phyloP scores from a whole-genome alignment of 192 early-diverging fungal species.

The Allomyces javanicus region DNA sequence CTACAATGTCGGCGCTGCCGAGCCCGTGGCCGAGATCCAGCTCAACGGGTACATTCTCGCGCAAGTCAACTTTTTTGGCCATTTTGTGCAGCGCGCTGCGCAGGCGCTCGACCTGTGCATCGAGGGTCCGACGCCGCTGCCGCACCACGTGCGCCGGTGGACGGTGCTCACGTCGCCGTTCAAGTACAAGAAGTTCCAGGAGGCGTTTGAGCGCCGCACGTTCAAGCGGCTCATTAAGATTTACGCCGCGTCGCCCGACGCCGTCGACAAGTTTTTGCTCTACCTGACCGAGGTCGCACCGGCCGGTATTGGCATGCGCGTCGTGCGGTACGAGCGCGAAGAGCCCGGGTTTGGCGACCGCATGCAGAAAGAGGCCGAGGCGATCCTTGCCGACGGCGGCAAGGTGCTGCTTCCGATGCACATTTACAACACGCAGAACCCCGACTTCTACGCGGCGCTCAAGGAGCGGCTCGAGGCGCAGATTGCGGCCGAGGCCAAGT shows the following conservation, averaged over 20 bases:
- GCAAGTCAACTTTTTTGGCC: constrained; percentile 66
- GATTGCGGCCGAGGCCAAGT: too few relatives aligned
- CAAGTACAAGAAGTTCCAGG: constrained; percentile 86
- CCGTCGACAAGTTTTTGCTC: constrained; percentile 49
- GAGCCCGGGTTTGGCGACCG: neutral
- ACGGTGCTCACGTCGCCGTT: constrained; percentile 83
- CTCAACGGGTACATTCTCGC: neutral
- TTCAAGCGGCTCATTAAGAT: constrained; percentile 63
- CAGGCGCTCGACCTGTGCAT: constrained; percentile 50
- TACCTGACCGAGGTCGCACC: constrained; percentile 71
- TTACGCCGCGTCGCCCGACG: constrained; percentile 51
- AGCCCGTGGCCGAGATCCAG: neutral
- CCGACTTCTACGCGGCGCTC: too few relatives aligned
- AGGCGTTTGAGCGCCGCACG: constrained; percentile 86
- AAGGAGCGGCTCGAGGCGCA: too few relatives aligned
- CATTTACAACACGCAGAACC: too few relatives aligned
- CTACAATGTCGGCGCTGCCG: neutral
- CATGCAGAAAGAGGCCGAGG: neutral
- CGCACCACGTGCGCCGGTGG: constrained; percentile 54
- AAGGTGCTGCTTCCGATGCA: too few relatives aligned
- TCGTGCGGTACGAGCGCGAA: constrained; percentile 50
- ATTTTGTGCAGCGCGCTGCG: constrained; percentile 70
- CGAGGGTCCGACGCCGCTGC: constrained; percentile 46
- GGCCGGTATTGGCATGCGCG: constrained; percentile 62
- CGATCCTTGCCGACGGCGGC: too few relatives aligned